phyloP scores from a whole-genome alignment of 768 basidiomycete species.

The Auricularia auricula-judae region DNA sequence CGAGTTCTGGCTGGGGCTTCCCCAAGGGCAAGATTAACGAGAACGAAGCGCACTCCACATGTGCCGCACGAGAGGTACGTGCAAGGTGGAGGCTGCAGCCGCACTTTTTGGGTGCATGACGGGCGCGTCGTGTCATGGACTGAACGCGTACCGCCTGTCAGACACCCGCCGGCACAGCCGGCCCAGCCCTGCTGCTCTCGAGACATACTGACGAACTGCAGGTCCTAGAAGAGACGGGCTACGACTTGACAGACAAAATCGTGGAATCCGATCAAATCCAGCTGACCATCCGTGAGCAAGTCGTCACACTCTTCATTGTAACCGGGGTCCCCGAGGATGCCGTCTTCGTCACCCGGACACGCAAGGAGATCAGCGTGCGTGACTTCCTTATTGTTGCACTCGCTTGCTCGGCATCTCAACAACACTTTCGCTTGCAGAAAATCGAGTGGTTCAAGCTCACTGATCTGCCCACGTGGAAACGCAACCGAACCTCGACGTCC shows the following conservation, averaged over 20 bases:
- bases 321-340: conserved; percentile 80
- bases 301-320: conserved; percentile 84
- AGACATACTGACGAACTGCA: conserved; percentile 19
- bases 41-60: conserved; percentile 69
- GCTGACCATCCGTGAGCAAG: conserved; percentile 81
- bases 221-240: conserved; percentile 97
- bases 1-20: conserved; percentile 96
- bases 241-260: conserved; percentile 65
- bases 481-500: conserved; percentile 47
- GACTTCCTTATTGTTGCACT: not conserved
- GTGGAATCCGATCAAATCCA: conserved; percentile 64
- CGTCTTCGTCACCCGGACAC: conserved; percentile 82
- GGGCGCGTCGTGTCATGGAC: too few relatives aligned
- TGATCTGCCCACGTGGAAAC: conserved; percentile 90
- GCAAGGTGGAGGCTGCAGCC: not conserved
- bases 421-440: conserved; percentile 40
- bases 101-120: not conserved
- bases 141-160: not conserved
- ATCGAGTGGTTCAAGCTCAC: conserved; percentile 91
- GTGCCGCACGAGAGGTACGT: conserved; percentile 85
- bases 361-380: conserved; percentile 95
- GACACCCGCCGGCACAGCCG: too few relatives aligned
- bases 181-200: not conserved
- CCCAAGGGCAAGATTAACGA: conserved; percentile 99
- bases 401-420: not conserved